Percentiles rank a stretch among this genome's conserved stretches.
These are phyloP conservation scores for Epichloe bromicola DNA, from an alignment of 2,329 filamentous ascomycete genomes.

Conservation along the genomic window DNA sequence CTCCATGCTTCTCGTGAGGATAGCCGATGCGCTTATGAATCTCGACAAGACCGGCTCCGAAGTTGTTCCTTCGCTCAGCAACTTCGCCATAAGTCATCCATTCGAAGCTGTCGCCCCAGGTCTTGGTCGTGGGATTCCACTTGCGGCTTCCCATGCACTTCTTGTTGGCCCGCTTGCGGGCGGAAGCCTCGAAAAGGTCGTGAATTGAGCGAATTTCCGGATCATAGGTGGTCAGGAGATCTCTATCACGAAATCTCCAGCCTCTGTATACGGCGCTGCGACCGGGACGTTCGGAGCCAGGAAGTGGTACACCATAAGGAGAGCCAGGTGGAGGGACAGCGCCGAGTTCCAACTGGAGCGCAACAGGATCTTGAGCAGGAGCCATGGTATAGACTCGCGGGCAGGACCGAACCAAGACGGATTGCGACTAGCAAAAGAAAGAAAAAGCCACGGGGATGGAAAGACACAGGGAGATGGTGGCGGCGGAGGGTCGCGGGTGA, in stretches of 20 bases:
- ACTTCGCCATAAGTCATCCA: constrained; percentile 78
- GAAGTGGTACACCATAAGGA: constrained; percentile 66
- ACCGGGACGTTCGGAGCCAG: constrained; percentile 59
- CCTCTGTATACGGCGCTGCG: constrained; percentile 72
- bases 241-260: constrained; percentile 60
- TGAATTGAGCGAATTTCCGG: constrained; percentile 59
- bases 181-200: constrained; percentile 65
- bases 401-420: not conserved
- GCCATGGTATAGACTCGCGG: constrained; percentile 16
- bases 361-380: constrained; percentile 19
- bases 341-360: constrained; percentile 40
- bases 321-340: constrained; percentile 56
- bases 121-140: constrained; percentile 62
- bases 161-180: constrained; percentile 48
- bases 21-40: constrained; percentile 64
- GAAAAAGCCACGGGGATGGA: not conserved
- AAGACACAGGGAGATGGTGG: not conserved
- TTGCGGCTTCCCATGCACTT: constrained; percentile 69
- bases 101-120: constrained; percentile 59
- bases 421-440: not conserved
- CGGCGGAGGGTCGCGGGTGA: not conserved
- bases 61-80: constrained; percentile 65
- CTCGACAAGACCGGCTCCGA: constrained; percentile 76
- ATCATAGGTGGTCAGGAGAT: constrained; percentile 58
- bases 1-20: constrained; percentile 47